phyloP scores from a whole-genome alignment of 306 rosid species.

The Dryas drummondii region DNA sequence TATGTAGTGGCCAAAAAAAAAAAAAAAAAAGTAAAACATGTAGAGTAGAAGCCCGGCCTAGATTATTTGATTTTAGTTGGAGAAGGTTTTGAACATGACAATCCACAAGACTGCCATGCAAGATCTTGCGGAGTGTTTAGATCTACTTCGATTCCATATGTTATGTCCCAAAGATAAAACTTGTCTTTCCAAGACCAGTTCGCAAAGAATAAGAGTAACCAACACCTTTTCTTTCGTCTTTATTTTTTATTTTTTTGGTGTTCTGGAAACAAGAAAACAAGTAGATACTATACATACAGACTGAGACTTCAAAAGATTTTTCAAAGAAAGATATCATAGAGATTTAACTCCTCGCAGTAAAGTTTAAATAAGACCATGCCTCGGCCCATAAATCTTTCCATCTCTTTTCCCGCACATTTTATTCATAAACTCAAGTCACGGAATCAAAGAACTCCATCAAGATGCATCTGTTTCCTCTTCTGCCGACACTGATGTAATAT shows the following conservation, averaged over 20 bases:
- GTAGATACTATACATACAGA: neutral
- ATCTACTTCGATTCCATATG: no score
- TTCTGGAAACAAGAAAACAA: neutral
- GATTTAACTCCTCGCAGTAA: neutral
- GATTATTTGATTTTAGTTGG: neutral
- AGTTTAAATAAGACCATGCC: neutral
- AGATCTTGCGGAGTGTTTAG: no score
- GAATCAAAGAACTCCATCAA: constrained; percentile 1
- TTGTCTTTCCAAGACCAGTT: neutral
- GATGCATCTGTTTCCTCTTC: neutral
- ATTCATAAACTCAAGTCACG: neutral
- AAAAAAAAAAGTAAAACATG: no score
- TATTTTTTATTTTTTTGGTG: neutral
- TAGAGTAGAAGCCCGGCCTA: no score
- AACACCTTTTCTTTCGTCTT: neutral
- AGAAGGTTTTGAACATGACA: neutral
- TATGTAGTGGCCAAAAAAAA: no score
- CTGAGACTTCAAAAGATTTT: neutral
- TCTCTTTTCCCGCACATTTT: constrained; percentile 11
- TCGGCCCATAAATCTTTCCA: neutral
- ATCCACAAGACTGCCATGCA: neutral
- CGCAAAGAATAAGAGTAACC: neutral
- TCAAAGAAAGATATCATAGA: neutral
- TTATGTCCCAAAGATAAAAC: neutral
- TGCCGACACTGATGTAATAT: neutral